These are phyloP conservation scores for Thermothelomyces thermophilus DNA, from an alignment of 2,329 filamentous ascomycete species.

Conservation along the genomic window DNA sequence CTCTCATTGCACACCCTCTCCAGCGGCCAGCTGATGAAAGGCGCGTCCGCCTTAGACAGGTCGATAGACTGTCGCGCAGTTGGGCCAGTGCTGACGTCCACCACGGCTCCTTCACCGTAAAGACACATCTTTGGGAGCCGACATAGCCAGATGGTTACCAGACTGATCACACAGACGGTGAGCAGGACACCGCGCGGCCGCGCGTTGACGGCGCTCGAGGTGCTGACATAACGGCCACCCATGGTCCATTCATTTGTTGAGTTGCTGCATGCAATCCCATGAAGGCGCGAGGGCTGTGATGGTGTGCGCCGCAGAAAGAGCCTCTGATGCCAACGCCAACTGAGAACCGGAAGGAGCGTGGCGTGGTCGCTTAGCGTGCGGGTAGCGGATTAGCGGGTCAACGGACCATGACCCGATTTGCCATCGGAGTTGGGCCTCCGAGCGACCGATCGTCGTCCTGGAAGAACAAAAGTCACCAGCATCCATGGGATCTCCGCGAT, in stretches of 20 bases:
- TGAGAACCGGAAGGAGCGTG: background rate
- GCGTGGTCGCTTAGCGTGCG: background rate
- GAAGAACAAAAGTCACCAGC: too few species aligned
- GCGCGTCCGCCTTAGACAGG: constrained; percentile 34
- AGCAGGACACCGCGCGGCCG: constrained; percentile 21
- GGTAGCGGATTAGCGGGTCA: background rate
- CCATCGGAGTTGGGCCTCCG: background rate
- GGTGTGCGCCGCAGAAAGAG: too few species aligned
- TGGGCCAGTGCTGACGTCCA: constrained; percentile 3
- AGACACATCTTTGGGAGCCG: constrained; percentile 24
- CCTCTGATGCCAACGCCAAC: background rate
- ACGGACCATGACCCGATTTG: background rate
- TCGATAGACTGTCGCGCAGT: constrained; percentile 25
- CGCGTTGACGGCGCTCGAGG: constrained; percentile 4
- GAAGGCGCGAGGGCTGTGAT: background rate
- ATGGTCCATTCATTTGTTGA: background rate
- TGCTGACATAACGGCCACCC: background rate
- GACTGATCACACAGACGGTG: constrained; percentile 20
- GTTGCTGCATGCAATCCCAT: background rate
- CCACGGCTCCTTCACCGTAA: constrained; percentile 17
- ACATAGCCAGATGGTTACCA: constrained; percentile 25
- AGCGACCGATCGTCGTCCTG: background rate
- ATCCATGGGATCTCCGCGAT: too few species aligned
- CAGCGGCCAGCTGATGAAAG: constrained; percentile 42
- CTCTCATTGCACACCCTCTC: constrained; percentile 37